phyloP scores from a whole-genome alignment of 768 basidiomycete genomes.

The Boletus rubroflammeus region DNA sequence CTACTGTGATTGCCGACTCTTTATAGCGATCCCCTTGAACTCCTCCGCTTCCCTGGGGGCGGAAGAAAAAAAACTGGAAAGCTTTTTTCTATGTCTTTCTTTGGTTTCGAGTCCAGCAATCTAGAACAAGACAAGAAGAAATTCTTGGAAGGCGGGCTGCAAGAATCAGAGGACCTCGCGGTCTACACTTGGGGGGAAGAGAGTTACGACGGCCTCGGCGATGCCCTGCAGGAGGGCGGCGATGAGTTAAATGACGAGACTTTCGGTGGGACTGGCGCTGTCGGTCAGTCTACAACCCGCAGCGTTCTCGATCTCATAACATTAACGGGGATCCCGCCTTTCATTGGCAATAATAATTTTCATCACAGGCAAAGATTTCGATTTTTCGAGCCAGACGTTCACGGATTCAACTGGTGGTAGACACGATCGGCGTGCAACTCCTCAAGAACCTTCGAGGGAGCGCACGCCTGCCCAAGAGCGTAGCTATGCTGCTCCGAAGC shows the following conservation, averaged over 20 bases:
- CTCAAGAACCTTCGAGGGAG: conserved; percentile 25
- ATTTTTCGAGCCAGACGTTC: conserved; percentile 59
- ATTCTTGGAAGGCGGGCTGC: conserved; percentile 45
- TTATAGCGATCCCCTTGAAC: conserved; percentile 4
- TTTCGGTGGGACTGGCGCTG: conserved; percentile 67
- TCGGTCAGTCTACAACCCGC: conserved; percentile 56
- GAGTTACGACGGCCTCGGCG: conserved; percentile 85
- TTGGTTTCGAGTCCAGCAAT: conserved; percentile 64
- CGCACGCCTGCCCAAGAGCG: conserved; percentile 30
- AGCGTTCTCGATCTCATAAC: conserved; percentile 11
- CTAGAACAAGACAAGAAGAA: conserved; percentile 62
- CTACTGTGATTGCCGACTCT: conserved; percentile 16
- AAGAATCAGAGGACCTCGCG: conserved; percentile 76
- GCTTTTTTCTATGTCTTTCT: conserved; percentile 66
- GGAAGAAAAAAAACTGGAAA: conserved; percentile 13
- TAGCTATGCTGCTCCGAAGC: conserved; percentile 10
- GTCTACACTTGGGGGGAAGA: conserved; percentile 94
- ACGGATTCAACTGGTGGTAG: conserved; percentile 19
- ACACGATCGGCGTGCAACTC: conserved; percentile 18
- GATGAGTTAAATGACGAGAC: conserved; percentile 98
- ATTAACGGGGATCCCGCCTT: not conserved
- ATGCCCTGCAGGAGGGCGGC: conserved; percentile 80
- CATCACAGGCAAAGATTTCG: conserved; percentile 80
- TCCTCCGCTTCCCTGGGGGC: conserved; percentile 16
- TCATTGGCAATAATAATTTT: not conserved